A percentile compares a stretch with the other conserved stretches of the same genome.
Evolutionary conservation across 1,284 basidiomycete species (phyloP).

Genomic region (Mrakiaceae sp.): DNA sequence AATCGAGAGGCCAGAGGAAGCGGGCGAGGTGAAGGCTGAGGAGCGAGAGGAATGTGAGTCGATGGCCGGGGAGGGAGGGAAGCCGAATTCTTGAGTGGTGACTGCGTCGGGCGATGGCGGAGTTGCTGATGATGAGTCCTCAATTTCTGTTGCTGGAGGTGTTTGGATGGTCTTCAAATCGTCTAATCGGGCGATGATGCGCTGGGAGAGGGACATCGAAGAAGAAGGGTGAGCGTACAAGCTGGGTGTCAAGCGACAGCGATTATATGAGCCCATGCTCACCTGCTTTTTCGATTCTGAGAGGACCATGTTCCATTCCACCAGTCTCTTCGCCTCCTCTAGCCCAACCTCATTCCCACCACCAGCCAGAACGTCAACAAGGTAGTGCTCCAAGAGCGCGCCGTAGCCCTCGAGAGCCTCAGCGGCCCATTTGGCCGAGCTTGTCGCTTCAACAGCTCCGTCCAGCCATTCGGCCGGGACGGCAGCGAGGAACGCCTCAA

Average conservation of each 20-base stretch:
- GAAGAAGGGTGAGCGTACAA: no score
- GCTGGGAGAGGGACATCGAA: no score
- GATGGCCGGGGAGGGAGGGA: no score
- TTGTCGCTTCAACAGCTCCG: no score
- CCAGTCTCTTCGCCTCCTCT: constrained; percentile 3
- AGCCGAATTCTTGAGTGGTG: no score
- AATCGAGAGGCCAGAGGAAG: no score
- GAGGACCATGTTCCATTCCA: constrained; percentile 4
- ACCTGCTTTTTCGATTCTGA: neutral
- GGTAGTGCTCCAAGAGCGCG: constrained; percentile 1
- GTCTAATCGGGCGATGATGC: no score
- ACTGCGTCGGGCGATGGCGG: neutral
- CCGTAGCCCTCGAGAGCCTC: constrained; percentile 6
- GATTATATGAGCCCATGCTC: neutral
- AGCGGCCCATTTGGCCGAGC: neutral
- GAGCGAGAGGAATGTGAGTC: no score
- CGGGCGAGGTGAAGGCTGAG: no score
- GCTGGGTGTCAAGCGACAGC: no score
- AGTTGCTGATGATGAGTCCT: neutral
- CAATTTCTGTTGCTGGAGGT: no score
- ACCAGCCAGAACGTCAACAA: constrained; percentile 1
- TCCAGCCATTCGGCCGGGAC: neutral
- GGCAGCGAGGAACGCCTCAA: neutral
- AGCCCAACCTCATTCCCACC: neutral
- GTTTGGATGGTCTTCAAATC: no score